Evolutionary conservation across 306 rosid species (phyloP), one percentile per base, ranked within the genome.

Genomic region (Castanea crenata): DNA sequence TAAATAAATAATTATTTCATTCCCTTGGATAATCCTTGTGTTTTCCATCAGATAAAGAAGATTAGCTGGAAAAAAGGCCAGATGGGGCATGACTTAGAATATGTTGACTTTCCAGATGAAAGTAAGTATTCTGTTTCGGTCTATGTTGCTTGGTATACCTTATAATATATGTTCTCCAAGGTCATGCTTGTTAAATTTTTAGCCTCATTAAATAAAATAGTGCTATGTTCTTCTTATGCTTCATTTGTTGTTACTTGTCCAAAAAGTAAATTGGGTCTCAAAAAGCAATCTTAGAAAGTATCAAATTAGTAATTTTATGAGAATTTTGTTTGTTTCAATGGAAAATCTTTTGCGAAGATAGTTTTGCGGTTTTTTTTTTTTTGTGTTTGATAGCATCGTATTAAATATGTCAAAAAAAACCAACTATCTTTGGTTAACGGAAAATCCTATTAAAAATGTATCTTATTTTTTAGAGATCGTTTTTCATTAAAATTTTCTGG

Each of bases 91-190:
- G 76, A 9, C 5, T 77, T 92, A 84, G 88, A 89, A 77, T 91
- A 84, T 91, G 29, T 75, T 70, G 96, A 94, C 87, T 94, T 89
- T 70, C 90, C 96, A 1, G 98, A 85, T 81, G 84, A 94, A 79
- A 79, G 98, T 93, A 87, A 83, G 88, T 64, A 61, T 69, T 55
- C 55, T 74, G 12, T 57, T 29, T 57, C 2, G 3, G 25, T 67
- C 13, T 14, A 35, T 67, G 52, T 67, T 23, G 79, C 59, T 74
- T 49, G 31, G 74, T 21, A 55, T 57, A 5, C 32, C 15, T 55
- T 77, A 69, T 21, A 61, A 41, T 29, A 70, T 18, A 54, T 74
- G 54, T 51, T 19, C 68, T 71, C 55, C 55, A 15, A 58, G 71
- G 51, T 71, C 2, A 15, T 69, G 74, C 57, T 12, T n/a, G 5